These are phyloP conservation scores for Fusarium pseudonygamai DNA, from an alignment of 2,329 filamentous ascomycete species.

Conservation along the genomic window DNA sequence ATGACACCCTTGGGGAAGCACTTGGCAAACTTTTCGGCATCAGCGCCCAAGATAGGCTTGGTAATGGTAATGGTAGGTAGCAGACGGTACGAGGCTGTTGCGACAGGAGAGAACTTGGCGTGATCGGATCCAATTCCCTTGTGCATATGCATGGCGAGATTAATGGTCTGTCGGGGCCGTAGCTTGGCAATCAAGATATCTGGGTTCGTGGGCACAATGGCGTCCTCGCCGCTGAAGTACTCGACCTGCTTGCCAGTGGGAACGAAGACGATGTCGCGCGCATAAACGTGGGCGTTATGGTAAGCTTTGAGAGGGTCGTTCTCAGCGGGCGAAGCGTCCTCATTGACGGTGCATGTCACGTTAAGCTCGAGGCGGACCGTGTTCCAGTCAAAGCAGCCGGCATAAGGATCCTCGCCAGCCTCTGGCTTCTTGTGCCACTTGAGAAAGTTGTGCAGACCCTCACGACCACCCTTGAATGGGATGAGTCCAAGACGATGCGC, in stretches of 20 bases:
- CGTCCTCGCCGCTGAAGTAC: constrained; percentile 73
- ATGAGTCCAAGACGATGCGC: constrained; percentile 90
- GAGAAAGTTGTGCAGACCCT: constrained; percentile 80
- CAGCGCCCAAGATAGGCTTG: constrained; percentile 82
- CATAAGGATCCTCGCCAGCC: constrained; percentile 68
- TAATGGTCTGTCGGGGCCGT: constrained; percentile 87
- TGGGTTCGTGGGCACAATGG: constrained; percentile 83
- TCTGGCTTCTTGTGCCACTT: constrained; percentile 80
- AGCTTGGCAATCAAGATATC: constrained; percentile 95
- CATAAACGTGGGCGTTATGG: constrained; percentile 85
- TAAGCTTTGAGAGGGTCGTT: constrained; percentile 87
- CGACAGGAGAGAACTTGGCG: constrained; percentile 96
- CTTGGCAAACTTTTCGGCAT: constrained; percentile 87
- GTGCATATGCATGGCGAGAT: constrained; percentile 90
- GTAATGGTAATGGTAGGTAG: constrained; percentile 88
- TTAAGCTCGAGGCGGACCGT: constrained; percentile 83
- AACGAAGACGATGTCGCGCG: constrained; percentile 78
- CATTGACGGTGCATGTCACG: constrained; percentile 82
- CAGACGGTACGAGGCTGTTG: constrained; percentile 91
- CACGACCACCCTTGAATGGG: constrained; percentile 81
- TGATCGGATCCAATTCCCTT: constrained; percentile 95
- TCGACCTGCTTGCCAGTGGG: constrained; percentile 77
- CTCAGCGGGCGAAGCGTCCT: constrained; percentile 74
- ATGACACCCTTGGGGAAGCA: constrained; percentile 95
- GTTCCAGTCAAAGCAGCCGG: constrained; percentile 80